Base-by-base conservation (phyloP, 1,284 basidiomycete species). In the Chalciporus sp. region DNA sequence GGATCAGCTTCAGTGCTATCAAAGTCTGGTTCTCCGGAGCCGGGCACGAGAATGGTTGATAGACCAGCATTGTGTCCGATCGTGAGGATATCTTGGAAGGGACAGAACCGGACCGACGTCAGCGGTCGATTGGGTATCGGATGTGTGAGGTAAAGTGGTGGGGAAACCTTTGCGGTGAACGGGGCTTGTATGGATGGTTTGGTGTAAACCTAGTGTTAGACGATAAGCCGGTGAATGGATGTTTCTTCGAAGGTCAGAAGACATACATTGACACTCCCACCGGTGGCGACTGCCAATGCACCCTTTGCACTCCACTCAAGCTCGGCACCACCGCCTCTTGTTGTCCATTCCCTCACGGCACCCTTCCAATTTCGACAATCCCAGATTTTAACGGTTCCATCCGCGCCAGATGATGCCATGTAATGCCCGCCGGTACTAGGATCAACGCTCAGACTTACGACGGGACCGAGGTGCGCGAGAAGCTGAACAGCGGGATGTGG, bases 341-440 rank as follows among this genome's bases (percentile, higher is more conserved):
- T 80, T 11, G 71, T 76, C 94, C 95, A 98, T 57, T 88, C 84
- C 47, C 92, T 76, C 31, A 97, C 83, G 3, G 88, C 84, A 26
- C 89, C 88, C 61, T 91, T 94, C 89, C 95, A 96, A 77, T 94
- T 98, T 48, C 97, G 76, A 65, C 88, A 92, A 74, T 99, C 97
- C 97, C 96, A 99, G 9, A 91, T 81, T 68, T 98, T 99, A 58
- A 99, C 90, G 0, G 75, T 83, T 0, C 94, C 92, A 63, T 99
- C 97, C 59, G 89, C 78, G 0, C 95, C 95, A 2, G 89, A 81
- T 0, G 94, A 98, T 0, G 92, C 90, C 85, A 98, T 91, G 66
- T 98, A 95, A 42, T 93, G 73, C 0, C 96, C 96, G 1, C 86
- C 87, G 4, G 85, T 79, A 49, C 83, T 92, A 1, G 91, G 86